A percentile compares a stretch with the other conserved stretches of the same genome.
Conservation (phyloP, 31 red algal genomes). For the Odonthalia washingtoniensis region DNA sequence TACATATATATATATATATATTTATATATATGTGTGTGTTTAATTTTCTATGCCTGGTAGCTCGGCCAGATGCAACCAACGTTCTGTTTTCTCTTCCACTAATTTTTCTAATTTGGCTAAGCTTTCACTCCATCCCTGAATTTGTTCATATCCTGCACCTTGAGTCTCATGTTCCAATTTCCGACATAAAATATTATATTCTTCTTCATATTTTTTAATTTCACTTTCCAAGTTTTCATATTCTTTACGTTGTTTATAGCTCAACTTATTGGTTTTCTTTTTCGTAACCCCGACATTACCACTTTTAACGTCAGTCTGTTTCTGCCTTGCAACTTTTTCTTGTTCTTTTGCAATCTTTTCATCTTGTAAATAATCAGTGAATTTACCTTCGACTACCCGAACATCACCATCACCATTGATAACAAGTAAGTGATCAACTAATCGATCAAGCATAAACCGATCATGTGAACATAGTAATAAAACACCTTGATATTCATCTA, state of each 20-base stretch:
- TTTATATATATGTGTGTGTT: background rate
- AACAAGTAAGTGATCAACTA: conserved; percentile 86
- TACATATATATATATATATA: background rate
- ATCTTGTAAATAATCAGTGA: conserved; percentile 73
- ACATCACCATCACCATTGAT: conserved; percentile 84
- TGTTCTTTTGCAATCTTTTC: conserved; percentile 37
- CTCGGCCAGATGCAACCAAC: conserved; percentile 83
- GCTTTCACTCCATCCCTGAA: conserved; percentile 47
- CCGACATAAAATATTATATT: conserved; percentile 47
- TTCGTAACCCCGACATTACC: background rate
- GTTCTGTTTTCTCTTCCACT: conserved; percentile 73
- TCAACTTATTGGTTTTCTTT: conserved; percentile 26
- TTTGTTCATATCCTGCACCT: conserved; percentile 26
- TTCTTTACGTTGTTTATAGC: conserved; percentile 74
- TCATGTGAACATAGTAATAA: conserved; percentile 88
- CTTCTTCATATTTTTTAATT: conserved; percentile 51
- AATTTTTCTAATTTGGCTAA: conserved; percentile 39
- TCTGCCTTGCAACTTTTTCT: conserved; percentile 17
- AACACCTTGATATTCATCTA: conserved; percentile 78
- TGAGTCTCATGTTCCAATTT: background rate
- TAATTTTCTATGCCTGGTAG: background rate
- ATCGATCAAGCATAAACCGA: conserved; percentile 74
- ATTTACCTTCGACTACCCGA: conserved; percentile 61
- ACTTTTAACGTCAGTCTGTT: background rate
- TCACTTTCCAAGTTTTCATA: conserved; percentile 61